Conservation (phyloP, 2,329 filamentous ascomycete genomes). For the Cyanodermella asteris region DNA sequence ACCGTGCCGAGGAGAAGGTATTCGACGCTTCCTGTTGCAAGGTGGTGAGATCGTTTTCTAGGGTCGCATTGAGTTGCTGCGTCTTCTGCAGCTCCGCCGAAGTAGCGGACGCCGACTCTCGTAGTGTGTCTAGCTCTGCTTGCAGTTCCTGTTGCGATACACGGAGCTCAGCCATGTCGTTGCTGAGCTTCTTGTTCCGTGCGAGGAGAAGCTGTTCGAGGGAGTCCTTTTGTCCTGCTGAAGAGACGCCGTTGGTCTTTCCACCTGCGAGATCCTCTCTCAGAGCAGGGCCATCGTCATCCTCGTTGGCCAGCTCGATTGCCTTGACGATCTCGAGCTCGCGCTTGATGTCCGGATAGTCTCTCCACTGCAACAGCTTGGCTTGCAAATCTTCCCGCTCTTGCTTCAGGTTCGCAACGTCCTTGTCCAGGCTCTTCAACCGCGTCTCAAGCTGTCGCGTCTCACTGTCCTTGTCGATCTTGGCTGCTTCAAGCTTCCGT, state of each 20-base stretch:
- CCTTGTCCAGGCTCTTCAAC: constrained; percentile 58
- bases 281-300: constrained; percentile 45
- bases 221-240: constrained; percentile 49
- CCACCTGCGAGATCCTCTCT: constrained; percentile 15
- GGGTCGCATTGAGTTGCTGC: constrained; percentile 61
- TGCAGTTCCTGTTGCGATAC: constrained; percentile 90
- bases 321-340: constrained; percentile 85
- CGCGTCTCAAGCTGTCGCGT: constrained; percentile 56
- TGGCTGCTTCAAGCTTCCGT: constrained; percentile 62
- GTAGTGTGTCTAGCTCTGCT: constrained; percentile 52
- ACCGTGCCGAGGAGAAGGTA: constrained; percentile 63
- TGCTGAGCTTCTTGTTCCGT: constrained; percentile 87
- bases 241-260: constrained; percentile 25
- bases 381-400: constrained; percentile 61
- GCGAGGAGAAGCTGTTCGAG: constrained; percentile 78
- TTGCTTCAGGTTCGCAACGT: constrained; percentile 48
- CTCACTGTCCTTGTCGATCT: constrained; percentile 64
- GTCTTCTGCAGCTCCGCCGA: constrained; percentile 60
- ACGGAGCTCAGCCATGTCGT: constrained; percentile 77
- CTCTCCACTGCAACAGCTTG: constrained; percentile 72
- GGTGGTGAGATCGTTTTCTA: constrained; percentile 77
- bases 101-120: constrained; percentile 27
- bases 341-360: constrained; percentile 91
- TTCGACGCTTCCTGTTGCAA: constrained; percentile 72
- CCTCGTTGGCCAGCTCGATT: constrained; percentile 85